A percentile compares a stretch with the other conserved stretches of the same genome.
phyloP scores from a whole-genome alignment of 352 stramenopile species.

The Globisporangium nodosum region DNA sequence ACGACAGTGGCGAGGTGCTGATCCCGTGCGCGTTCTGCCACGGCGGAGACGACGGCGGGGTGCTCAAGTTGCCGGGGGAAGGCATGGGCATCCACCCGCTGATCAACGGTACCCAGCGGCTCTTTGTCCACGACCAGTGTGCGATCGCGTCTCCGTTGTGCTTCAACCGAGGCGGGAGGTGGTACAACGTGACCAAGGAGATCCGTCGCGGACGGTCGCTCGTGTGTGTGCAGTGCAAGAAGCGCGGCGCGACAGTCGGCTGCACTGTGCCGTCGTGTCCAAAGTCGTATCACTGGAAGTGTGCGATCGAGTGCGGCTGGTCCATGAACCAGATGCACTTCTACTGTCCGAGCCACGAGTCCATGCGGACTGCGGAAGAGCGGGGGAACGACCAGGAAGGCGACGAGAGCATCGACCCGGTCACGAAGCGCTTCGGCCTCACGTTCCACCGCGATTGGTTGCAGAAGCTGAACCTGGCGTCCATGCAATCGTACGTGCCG shows the following conservation, averaged over 20 bases:
- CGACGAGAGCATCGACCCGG: conserved; percentile 28
- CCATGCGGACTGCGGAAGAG: conserved; percentile 24
- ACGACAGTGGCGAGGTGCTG: conserved; percentile 32
- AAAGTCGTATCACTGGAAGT: conserved; percentile 83
- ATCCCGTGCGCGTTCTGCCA: conserved; percentile 81
- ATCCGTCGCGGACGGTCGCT: conserved; percentile 72
- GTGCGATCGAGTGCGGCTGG: conserved; percentile 64
- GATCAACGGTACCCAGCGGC: conserved; percentile 53
- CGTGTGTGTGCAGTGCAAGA: conserved; percentile 58
- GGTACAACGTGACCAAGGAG: conserved; percentile 84
- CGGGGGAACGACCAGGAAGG: conserved; percentile 18
- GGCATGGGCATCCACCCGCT: conserved; percentile 68
- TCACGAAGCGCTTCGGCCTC: conserved; percentile 59
- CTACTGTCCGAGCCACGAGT: conserved; percentile 65
- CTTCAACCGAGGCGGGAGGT: conserved; percentile 70
- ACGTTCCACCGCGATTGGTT: conserved; percentile 78
- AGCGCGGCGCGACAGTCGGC: conserved; percentile 71
- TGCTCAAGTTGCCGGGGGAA: conserved; percentile 77
- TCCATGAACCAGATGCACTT: conserved; percentile 78
- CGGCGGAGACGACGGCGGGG: conserved; percentile 52
- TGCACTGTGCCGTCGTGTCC: conserved; percentile 58
- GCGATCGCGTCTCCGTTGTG: conserved; percentile 78
- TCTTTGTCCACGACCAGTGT: conserved; percentile 87
- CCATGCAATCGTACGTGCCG: conserved; percentile 67
- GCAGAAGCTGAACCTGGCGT: conserved; percentile 40